Evolutionary conservation across 2,329 filamentous ascomycete species (phyloP).

Genomic region (Pseudofabraea citricarpa): DNA sequence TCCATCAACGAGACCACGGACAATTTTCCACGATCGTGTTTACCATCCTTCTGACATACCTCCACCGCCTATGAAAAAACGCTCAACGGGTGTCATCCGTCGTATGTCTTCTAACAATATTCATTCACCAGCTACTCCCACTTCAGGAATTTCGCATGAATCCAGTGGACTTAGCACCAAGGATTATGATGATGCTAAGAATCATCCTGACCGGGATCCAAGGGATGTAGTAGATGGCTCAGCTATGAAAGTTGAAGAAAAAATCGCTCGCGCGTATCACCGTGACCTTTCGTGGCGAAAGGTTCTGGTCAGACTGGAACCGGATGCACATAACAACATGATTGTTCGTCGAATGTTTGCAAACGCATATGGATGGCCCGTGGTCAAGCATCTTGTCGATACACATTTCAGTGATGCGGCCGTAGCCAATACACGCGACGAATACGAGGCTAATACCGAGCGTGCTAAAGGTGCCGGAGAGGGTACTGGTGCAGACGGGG

Average conservation of each 20-base stretch:
- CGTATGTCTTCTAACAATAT: slow-evolving; percentile 12
- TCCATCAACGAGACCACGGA: slow-evolving; percentile 73
- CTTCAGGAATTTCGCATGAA: slow-evolving; percentile 35
- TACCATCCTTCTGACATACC: slow-evolving; percentile 95
- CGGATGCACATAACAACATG: slow-evolving; percentile 98
- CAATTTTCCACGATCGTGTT: slow-evolving; percentile 94
- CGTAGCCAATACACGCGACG: slow-evolving; percentile 60
- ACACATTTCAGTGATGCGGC: slow-evolving; percentile 83
- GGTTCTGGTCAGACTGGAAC: slow-evolving; percentile 89
- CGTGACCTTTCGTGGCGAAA: slow-evolving; percentile 91
- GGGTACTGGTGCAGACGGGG: slow-evolving; percentile 56
- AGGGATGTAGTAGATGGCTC: slow-evolving; percentile 52
- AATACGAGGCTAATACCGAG: slow-evolving; percentile 62
- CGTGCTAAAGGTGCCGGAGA: slow-evolving; percentile 57
- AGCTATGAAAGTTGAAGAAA: slow-evolving; percentile 90
- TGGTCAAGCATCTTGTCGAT: slow-evolving; percentile 90
- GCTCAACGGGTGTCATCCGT: slow-evolving; percentile 26
- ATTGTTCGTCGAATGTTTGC: slow-evolving; percentile 94
- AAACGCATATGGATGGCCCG: slow-evolving; percentile 97
- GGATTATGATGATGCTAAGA: slow-evolving; percentile 47
- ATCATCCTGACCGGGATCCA: slow-evolving; percentile 40
- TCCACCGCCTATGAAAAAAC: slow-evolving; percentile 63
- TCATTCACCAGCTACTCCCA: slow-evolving; percentile 13
- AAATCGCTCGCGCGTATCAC: slow-evolving; percentile 95
- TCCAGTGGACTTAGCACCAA: slow-evolving; percentile 35